These are phyloP conservation scores for Yarrowia hollandica DNA, from an alignment of 805 yeast genomes.

Conservation along the genomic window DNA sequence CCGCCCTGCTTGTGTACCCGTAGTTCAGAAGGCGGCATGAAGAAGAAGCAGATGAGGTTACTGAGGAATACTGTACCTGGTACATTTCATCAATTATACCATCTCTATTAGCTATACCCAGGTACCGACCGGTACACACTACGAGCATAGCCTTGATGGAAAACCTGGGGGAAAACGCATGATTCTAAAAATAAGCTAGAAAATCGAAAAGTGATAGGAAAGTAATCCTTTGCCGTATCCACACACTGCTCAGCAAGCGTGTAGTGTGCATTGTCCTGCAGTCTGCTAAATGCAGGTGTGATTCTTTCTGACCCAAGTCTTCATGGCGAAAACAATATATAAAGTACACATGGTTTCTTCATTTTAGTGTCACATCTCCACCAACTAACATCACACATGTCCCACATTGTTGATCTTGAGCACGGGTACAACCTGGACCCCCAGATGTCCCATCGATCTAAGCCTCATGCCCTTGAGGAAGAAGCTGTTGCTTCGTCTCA, in stretches of 20 bases:
- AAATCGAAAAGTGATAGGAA: not conserved
- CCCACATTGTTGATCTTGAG: slow-evolving; percentile 9
- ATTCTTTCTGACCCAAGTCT: not conserved
- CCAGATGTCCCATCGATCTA: slow-evolving; percentile 12
- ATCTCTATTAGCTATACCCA: too few species aligned
- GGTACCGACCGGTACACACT: too few species aligned
- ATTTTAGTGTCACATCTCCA: too few species aligned
- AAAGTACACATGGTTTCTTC: not conserved
- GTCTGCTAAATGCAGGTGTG: not conserved
- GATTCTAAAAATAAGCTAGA: not conserved
- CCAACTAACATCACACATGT: not conserved
- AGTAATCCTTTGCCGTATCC: not conserved
- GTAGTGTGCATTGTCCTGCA: slow-evolving; percentile 1
- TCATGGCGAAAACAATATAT: not conserved
- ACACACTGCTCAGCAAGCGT: not conserved
- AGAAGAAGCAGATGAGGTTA: too few species aligned
- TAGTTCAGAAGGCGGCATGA: too few species aligned
- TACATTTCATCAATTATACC: too few species aligned
- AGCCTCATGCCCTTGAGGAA: not conserved
- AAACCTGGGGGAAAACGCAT: slow-evolving; percentile 4
- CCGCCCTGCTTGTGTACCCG: not conserved
- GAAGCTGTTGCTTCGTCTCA: not conserved
- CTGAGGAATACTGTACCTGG: too few species aligned
- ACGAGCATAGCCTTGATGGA: too few species aligned
- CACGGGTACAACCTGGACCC: slow-evolving; percentile 1